Evolutionary conservation across 805 yeast species (phyloP).

Genomic region (Kregervanrija fluxuum): DNA sequence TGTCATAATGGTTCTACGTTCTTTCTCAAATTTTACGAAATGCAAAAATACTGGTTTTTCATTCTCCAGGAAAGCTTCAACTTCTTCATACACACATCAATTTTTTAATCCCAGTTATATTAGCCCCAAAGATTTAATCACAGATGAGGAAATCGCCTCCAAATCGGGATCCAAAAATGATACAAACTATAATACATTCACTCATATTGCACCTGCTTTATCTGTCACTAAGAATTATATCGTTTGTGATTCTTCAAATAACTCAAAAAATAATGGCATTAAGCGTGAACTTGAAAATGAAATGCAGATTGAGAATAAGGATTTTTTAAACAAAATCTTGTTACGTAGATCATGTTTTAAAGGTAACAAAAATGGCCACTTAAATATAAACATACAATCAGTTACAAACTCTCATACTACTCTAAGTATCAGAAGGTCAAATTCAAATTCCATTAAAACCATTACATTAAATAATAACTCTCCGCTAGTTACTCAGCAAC

Average conservation of each 20-base stretch:
- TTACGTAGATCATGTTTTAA: slow-evolving; percentile 18
- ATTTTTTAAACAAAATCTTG: slow-evolving; percentile 12
- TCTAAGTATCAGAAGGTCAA: slow-evolving; percentile 23
- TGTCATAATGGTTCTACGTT: slow-evolving; percentile 22
- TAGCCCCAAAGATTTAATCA: slow-evolving; percentile 21
- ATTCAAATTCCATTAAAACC: slow-evolving; percentile 22
- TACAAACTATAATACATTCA: slow-evolving; percentile 15
- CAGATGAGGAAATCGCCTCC: slow-evolving; percentile 23
- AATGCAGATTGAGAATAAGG: neutral
- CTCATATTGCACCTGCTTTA: slow-evolving; percentile 19
- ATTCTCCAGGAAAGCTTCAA: slow-evolving; percentile 11
- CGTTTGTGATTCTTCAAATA: slow-evolving; percentile 20
- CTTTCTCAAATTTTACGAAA: slow-evolving; percentile 21
- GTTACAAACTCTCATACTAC: slow-evolving; percentile 15
- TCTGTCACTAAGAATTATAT: slow-evolving; percentile 25
- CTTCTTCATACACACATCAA: slow-evolving; percentile 18
- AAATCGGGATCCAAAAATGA: slow-evolving; percentile 10
- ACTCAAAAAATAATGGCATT: slow-evolving; percentile 8
- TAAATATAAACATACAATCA: slow-evolving; percentile 20
- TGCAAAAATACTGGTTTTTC: slow-evolving; percentile 16
- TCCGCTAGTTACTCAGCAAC: slow-evolving; percentile 3
- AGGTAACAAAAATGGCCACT: slow-evolving; percentile 25
- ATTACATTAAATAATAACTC: slow-evolving; percentile 14
- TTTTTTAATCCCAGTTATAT: slow-evolving; percentile 31
- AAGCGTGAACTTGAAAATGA: slow-evolving; percentile 4